Evolutionary conservation across 140 eudicot genomes (phyloP).

Genomic region (Ambrosia hybrid): DNA sequence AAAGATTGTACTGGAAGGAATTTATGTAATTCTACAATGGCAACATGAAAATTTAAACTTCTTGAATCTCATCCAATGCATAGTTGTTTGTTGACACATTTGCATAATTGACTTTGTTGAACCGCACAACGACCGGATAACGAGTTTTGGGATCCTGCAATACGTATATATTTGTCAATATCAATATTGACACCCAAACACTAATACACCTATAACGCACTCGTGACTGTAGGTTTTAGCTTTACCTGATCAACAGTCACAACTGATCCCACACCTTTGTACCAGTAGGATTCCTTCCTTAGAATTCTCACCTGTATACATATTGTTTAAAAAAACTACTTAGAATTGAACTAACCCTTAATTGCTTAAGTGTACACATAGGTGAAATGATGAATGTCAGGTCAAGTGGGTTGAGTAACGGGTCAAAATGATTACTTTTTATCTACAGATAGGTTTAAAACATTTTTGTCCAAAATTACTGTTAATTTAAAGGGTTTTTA

Average conservation of each 20-base stretch:
- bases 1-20: conserved; percentile 24
- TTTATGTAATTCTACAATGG: conserved; percentile 24
- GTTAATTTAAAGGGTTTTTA: background rate
- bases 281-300: conserved; percentile 80
- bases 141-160: conserved; percentile 84
- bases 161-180: conserved; percentile 12
- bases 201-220: background rate
- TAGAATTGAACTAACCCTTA: background rate
- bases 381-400: background rate
- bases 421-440: background rate
- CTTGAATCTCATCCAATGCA: conserved; percentile 86
- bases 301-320: conserved; percentile 66
- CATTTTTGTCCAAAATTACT: background rate
- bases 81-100: conserved; percentile 95
- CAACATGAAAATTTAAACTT: conserved; percentile 40
- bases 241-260: conserved; percentile 84
- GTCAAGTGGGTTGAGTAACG: background rate
- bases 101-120: conserved; percentile 92
- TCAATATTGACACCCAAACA: background rate
- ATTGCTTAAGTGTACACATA: background rate
- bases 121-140: conserved; percentile 93
- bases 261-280: conserved; percentile 65
- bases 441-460: background rate
- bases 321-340: background rate
- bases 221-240: background rate